Base-by-base conservation (phyloP, 805 yeast species). In the Wickerhamomyces chambardii region DNA sequence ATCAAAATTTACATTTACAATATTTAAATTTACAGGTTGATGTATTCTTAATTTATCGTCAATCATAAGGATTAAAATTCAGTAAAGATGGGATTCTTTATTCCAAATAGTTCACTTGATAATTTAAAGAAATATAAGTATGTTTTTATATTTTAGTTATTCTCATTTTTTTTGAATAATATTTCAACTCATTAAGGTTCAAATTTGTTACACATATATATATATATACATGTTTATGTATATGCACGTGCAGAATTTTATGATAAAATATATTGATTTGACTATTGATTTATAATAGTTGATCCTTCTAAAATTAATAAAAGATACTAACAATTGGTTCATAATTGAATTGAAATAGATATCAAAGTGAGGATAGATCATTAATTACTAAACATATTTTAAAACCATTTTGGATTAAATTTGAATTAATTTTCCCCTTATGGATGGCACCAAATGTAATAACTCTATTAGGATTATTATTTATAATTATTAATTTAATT, bases 381-480 rank as follows among this genome's bases (percentile, higher is more conserved):
- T 57, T 84, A 29, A 61, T 79, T 18, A 81, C 96, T 11, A 79
- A 78, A 52, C 76, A 75, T 47, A 58, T 87, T 12, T 65, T 89
- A 47, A 86, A 84, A 51, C 84, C 81, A 35, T 89, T 86, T 65
- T 90, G 96, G 92, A 58, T 65, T 35, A 58, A 66, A 41, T 80
- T 86, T 53, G 89, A 81, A 25, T 55, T 64, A 31, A 62, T 85
- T 26, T 85, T 89, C 61, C 97, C 97, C 2, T 37, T 69, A 41
- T 78, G 78, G 72, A 75, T 90, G 81, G 97, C 97, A 48, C 98
- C 98, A 7, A 90, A 90, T 56, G 75, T 84, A 52, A 81, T 89
- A 36, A 90, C 97, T 1, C 61, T 90, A 21, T 61, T 73, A 11
- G 97, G 97, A 0, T 68, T 90, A 41, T 48, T 68, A 18, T 90